These are phyloP conservation scores for Trametes polyzona DNA, from an alignment of 1,284 basidiomycete genomes.

Conservation along the genomic window DNA sequence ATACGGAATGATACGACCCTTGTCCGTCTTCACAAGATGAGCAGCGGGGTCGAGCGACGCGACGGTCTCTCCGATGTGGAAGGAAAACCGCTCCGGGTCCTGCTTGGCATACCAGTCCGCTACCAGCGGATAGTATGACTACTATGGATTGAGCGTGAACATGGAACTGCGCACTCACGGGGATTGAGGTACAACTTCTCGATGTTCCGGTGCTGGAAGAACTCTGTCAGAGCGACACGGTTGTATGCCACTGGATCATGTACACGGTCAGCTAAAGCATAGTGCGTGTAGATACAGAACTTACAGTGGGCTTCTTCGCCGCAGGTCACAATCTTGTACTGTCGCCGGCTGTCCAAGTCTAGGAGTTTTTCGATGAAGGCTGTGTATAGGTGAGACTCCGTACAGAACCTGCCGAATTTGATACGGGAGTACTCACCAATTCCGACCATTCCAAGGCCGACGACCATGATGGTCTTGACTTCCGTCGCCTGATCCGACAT, in stretches of 20 bases:
- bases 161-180: constrained; percentile 31
- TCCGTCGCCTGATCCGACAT: neutral
- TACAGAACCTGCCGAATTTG: too few species aligned
- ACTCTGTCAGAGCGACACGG: constrained; percentile 64
- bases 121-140: constrained; percentile 13
- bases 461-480: constrained; percentile 48
- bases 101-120: constrained; percentile 66
- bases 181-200: constrained; percentile 71
- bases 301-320: constrained; percentile 53
- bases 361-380: constrained; percentile 74
- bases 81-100: constrained; percentile 53
- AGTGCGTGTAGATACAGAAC: constrained; percentile 1
- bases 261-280: neutral
- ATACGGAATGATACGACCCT: constrained; percentile 55
- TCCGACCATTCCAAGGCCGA: constrained; percentile 73
- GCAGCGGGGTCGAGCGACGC: constrained; percentile 47
- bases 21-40: constrained; percentile 51
- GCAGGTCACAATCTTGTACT: constrained; percentile 63
- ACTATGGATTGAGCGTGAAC: neutral
- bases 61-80: constrained; percentile 60
- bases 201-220: constrained; percentile 66
- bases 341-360: constrained; percentile 51
- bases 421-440: constrained; percentile 54
- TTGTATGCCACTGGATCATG: constrained; percentile 48
- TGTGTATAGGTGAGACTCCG: too few species aligned